Percentiles rank a stretch among this genome's conserved stretches.
These are phyloP conservation scores for Geotrichum citri-aurantii DNA, from an alignment of 1,139 yeast genomes.

Conservation along the genomic window DNA sequence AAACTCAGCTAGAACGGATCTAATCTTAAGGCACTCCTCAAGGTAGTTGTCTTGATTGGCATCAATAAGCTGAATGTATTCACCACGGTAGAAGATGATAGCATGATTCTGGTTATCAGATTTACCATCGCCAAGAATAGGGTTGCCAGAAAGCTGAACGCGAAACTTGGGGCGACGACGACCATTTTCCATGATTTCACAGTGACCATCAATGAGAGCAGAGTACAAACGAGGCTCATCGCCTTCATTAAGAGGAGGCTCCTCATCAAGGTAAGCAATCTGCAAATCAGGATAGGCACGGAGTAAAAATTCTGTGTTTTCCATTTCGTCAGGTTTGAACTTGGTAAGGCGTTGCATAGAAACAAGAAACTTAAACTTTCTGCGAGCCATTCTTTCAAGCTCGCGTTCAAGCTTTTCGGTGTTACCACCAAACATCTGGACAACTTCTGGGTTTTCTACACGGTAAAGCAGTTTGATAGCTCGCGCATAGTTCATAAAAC, in stretches of 20 bases:
- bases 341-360: conserved; percentile 98
- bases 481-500: conserved; percentile 98
- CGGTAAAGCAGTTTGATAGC: conserved; percentile 95
- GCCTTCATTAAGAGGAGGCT: conserved; percentile 79
- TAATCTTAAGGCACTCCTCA: conserved; percentile 96
- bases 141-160: conserved; percentile 96
- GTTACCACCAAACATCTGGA: conserved; percentile 96
- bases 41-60: conserved; percentile 97
- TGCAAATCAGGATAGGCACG: conserved; percentile 99
- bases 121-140: conserved; percentile 98
- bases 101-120: conserved; percentile 98
- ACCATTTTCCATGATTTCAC: conserved; percentile 95
- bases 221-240: conserved; percentile 97
- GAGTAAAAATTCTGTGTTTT: conserved; percentile 93
- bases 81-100: conserved; percentile 96
- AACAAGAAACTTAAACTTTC: conserved; percentile 94
- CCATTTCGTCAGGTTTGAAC: conserved; percentile 95
- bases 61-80: conserved; percentile 94
- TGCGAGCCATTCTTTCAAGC: conserved; percentile 97
- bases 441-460: conserved; percentile 98
- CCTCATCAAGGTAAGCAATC: conserved; percentile 97
- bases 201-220: conserved; percentile 96
- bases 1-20: conserved; percentile 95
- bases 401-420: conserved; percentile 93
- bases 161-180: conserved; percentile 98